These are phyloP conservation scores for Fusarium bactridioides DNA, from an alignment of 2,329 filamentous ascomycete genomes.

Conservation along the genomic window DNA sequence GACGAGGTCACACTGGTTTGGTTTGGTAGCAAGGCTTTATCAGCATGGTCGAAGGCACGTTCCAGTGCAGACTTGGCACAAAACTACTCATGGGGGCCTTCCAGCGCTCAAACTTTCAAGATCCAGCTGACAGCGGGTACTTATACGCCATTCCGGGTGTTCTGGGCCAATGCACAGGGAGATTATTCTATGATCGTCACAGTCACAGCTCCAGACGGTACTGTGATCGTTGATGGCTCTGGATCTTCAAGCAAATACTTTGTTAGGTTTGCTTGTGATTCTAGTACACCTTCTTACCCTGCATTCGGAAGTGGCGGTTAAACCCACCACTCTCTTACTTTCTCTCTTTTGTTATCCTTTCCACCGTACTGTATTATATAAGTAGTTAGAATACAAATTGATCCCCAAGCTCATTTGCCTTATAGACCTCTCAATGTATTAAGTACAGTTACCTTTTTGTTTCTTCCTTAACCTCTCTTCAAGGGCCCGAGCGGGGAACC, in stretches of 20 bases:
- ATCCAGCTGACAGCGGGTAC: background rate
- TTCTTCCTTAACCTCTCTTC: no score
- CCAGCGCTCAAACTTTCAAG: background rate
- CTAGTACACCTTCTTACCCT: background rate
- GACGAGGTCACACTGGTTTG: background rate
- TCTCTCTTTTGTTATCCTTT: background rate
- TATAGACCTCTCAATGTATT: background rate
- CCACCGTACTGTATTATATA: rapidly evolving
- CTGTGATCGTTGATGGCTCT: background rate
- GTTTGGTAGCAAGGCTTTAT: background rate
- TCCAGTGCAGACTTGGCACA: background rate
- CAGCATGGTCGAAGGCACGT: background rate
- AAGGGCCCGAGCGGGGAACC: background rate
- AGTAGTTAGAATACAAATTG: no score
- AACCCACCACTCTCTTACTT: background rate
- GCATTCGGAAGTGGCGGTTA: background rate
- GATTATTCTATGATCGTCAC: background rate
- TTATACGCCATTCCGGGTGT: background rate
- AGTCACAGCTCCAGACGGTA: background rate
- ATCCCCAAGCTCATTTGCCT: background rate
- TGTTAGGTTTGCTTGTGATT: background rate
- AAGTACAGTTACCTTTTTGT: no score
- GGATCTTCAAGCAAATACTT: background rate
- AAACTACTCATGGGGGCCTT: background rate
- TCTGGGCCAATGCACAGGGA: background rate